A percentile compares a stretch with the other conserved stretches of the same genome.
phyloP scores from a whole-genome alignment of 2,329 filamentous ascomycete species.

The Claviceps pazoutovae region DNA sequence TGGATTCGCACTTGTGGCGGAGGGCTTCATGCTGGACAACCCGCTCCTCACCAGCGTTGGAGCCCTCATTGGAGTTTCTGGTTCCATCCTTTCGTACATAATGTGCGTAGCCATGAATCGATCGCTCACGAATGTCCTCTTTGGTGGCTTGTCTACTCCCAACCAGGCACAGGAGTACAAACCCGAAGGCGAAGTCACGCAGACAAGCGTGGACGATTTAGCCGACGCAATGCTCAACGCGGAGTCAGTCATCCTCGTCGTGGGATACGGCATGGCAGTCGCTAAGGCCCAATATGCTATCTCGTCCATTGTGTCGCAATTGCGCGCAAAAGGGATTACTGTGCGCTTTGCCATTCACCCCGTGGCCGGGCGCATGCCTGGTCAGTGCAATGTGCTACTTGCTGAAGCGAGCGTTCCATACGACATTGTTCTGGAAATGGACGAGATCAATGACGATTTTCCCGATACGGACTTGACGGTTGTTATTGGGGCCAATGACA shows the following conservation, averaged over 20 bases:
- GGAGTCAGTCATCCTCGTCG: slow-evolving; percentile 77
- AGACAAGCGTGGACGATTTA: slow-evolving; percentile 68
- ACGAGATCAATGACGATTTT: slow-evolving; percentile 92
- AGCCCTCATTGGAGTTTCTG: slow-evolving; percentile 75
- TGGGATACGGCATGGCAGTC: slow-evolving; percentile 89
- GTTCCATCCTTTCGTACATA: slow-evolving; percentile 79
- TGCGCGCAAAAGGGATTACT: slow-evolving; percentile 63
- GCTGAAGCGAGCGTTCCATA: slow-evolving; percentile 82
- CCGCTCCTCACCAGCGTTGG: slow-evolving; percentile 73
- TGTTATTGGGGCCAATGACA: slow-evolving; percentile 86
- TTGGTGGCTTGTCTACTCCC: slow-evolving; percentile 54
- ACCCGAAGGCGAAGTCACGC: slow-evolving; percentile 66
- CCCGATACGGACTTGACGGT: slow-evolving; percentile 71
- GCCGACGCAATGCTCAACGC: slow-evolving; percentile 62
- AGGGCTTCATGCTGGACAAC: slow-evolving; percentile 86
- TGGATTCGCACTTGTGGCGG: slow-evolving; percentile 77
- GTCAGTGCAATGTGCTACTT: slow-evolving; percentile 81
- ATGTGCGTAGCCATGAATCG: slow-evolving; percentile 87
- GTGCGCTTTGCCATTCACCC: slow-evolving; percentile 86
- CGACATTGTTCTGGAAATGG: slow-evolving; percentile 88
- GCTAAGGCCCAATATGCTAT: slow-evolving; percentile 89
- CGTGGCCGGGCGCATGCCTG: slow-evolving; percentile 82
- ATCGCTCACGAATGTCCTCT: slow-evolving; percentile 76
- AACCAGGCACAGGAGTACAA: slow-evolving; percentile 49
- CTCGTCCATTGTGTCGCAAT: slow-evolving; percentile 60